Evolutionary conservation across 2,329 filamentous ascomycete species (phyloP).

Genomic region (Fusarium clavum): DNA sequence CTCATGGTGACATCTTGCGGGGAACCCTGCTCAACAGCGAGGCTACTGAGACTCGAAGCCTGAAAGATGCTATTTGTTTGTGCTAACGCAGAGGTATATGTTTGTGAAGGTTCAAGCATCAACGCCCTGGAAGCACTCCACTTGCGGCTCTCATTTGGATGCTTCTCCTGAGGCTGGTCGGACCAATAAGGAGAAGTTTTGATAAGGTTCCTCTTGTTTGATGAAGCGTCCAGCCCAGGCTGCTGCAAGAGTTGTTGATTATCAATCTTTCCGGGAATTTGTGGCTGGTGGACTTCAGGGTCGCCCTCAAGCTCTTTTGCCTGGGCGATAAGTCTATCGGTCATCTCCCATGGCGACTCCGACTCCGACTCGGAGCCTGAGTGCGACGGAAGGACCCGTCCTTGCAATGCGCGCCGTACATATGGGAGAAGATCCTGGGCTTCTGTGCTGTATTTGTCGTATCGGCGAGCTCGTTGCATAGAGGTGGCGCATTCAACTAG

Average conservation of each 20-base stretch:
- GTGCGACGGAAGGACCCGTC: constrained; percentile 5
- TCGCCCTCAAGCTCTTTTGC: constrained; percentile 47
- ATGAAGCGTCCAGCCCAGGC: constrained; percentile 2
- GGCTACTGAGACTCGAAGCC: background rate
- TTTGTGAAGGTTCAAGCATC: constrained; percentile 10
- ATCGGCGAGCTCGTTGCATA: constrained; percentile 34
- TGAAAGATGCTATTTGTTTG: constrained; percentile 2
- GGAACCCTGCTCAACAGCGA: constrained; percentile 15
- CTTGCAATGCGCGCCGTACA: constrained; percentile 44
- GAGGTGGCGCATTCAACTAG: constrained; percentile 51
- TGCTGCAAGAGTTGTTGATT: constrained; percentile 17
- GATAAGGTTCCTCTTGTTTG: constrained; percentile 22
- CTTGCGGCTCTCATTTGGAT: constrained; percentile 26
- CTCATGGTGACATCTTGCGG: constrained; percentile 9
- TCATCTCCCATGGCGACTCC: constrained; percentile 47
- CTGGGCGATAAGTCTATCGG: constrained; percentile 51
- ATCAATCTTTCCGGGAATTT: constrained; percentile 5
- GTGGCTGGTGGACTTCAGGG: constrained; percentile 30
- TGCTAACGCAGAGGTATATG: background rate
- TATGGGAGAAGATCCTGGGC: constrained; percentile 51
- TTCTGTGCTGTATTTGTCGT: constrained; percentile 42
- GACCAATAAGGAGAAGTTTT: constrained; percentile 49
- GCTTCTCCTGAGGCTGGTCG: constrained; percentile 33
- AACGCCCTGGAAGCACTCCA: constrained; percentile 18
- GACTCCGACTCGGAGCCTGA: constrained; percentile 22